phyloP scores from a whole-genome alignment of 306 rosid species.

The Hippophae tibetana region DNA sequence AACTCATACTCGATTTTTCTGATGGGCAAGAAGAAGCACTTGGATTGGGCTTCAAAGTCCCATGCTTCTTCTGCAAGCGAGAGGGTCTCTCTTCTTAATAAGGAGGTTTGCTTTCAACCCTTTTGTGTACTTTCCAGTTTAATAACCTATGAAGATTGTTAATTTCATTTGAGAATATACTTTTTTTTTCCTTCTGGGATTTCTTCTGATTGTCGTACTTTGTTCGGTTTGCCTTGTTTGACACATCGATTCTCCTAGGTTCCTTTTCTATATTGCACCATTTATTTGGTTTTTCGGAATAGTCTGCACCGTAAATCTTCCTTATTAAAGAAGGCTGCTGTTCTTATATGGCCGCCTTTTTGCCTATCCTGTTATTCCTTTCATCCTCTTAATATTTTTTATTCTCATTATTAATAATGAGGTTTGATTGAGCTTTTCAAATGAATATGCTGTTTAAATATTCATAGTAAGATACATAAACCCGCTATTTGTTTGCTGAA shows the following conservation, averaged over 20 bases:
- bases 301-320: no score
- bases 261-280: no score
- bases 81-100: constrained; percentile 20
- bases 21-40: constrained; percentile 26
- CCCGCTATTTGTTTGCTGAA: neutral
- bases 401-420: no score
- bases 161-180: no score
- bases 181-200: neutral
- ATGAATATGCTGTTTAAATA: no score
- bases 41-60: constrained; percentile 17
- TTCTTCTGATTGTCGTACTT: neutral
- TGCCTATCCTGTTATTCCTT: no score
- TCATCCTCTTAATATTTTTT: no score
- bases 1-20: neutral
- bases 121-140: neutral
- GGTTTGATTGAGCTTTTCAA: no score
- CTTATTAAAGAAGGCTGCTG: no score
- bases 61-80: constrained; percentile 13
- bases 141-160: neutral
- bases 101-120: constrained; percentile 8
- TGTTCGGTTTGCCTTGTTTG: neutral
- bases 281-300: no score
- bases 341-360: no score
- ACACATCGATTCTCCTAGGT: no score
- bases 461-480: neutral